A percentile compares a stretch with the other conserved stretches of the same genome.
These are phyloP conservation scores for Quercus alba DNA, from an alignment of 306 rosid genomes.

Conservation along the genomic window DNA sequence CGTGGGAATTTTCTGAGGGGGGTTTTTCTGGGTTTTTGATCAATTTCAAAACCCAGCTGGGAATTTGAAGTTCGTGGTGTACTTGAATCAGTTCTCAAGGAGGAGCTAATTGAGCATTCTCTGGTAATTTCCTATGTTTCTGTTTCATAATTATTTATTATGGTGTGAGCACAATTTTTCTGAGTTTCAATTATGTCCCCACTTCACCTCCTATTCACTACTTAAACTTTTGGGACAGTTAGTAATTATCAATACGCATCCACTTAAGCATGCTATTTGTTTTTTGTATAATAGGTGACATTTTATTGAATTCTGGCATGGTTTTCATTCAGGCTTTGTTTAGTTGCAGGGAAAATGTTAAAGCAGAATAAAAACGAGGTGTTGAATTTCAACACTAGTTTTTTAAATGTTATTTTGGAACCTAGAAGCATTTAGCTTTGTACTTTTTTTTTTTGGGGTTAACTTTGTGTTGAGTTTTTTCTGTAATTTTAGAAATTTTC, in stretches of 20 bases:
- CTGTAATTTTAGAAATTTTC: background rate
- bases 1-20: background rate
- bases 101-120: background rate
- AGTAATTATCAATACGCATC: background rate
- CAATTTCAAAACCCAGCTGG: constrained; percentile 13
- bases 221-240: background rate
- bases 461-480: background rate
- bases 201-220: too few relatives aligned
- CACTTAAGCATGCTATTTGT: background rate
- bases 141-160: background rate
- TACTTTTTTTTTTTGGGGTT: background rate
- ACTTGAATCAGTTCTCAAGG: background rate
- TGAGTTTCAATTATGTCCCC: too few relatives aligned
- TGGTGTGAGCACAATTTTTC: too few relatives aligned
- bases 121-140: constrained; percentile 24
- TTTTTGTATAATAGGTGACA: background rate
- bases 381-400: background rate
- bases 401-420: background rate
- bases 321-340: background rate
- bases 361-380: background rate
- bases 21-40: constrained; percentile 12
- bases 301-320: background rate
- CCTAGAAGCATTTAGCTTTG: too few relatives aligned
- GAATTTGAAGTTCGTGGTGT: constrained; percentile 12
- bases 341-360: background rate